Evolutionary conservation across 768 basidiomycete genomes (phyloP), one percentile per base, ranked within the genome.

Genomic region (Mycena venus): DNA sequence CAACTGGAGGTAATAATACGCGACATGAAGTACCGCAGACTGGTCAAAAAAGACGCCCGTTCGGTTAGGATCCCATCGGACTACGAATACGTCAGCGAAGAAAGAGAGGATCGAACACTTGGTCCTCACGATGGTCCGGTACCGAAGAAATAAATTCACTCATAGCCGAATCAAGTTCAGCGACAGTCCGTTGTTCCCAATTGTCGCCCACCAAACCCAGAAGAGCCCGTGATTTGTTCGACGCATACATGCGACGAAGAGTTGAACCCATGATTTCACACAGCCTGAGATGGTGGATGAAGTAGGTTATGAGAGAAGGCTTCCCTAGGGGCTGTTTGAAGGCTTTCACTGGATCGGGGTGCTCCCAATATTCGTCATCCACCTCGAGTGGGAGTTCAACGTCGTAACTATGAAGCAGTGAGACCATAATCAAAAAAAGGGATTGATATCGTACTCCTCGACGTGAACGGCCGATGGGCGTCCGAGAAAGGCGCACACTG

Each of bases 241-340:
- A 84, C 7, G 84, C 83, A 75, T 84, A 85, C 15, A 96, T 86
- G 0, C 93, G 93, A 56, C 92, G 85, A 61, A 92, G 82, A 0
- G 90, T 87, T 76, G 90, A 92, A 0, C 88, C 91, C 32, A 92
- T 84, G 60, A 95, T 91, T 63, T 91, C 90, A 25, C 84, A 84
- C 0, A 95, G 85, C 75, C 89, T 91, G 63, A 94, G 82, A 53
- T 84, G 83, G 47, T 80, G 85, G 61, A 89, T 85, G 72, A 93
- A 94, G 63, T 84, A 87, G 0, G 92, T 81, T 2, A 93, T 78
- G 1, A 78, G 80, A 4, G 89, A 90, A 0, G 92, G n/a, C n/a
- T n/a, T n/a, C n/a, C n/a, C 89, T 1, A 85, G 77, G 0, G 94
- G 94, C 77, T 95, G 94, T 59, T 87, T 87, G 83, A 92, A 93